Evolutionary conservation across 768 basidiomycete species (phyloP).

Genomic region (Boletellus ananas): DNA sequence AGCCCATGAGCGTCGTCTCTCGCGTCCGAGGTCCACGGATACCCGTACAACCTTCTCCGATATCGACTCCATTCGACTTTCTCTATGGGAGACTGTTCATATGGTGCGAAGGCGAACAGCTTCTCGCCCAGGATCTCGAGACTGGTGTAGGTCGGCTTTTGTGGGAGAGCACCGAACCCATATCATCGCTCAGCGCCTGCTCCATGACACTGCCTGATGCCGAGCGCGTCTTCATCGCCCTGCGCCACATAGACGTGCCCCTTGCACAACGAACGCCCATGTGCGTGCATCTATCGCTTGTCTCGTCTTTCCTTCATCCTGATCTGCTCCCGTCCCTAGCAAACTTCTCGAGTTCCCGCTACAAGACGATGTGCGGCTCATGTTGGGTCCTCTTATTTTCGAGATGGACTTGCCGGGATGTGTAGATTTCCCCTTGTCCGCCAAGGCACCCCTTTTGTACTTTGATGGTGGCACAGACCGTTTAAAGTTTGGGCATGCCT

Average conservation of each 20-base stretch:
- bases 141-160: conserved; percentile 19
- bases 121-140: conserved; percentile 20
- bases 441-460: conserved; percentile 13
- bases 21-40: conserved; percentile 14
- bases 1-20: conserved; percentile 9
- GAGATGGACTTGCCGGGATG: conserved; percentile 18
- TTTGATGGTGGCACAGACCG: conserved; percentile 16
- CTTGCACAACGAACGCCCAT: conserved; percentile 17
- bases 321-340: conserved; percentile 5
- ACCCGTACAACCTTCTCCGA: conserved; percentile 7
- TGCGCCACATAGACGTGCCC: conserved; percentile 16
- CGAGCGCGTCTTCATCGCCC: conserved; percentile 18
- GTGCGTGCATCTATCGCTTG: conserved; percentile 6
- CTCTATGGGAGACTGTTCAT: conserved; percentile 23
- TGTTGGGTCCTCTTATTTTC: conserved; percentile 10
- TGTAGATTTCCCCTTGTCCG: conserved; percentile 15
- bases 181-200: conserved; percentile 20
- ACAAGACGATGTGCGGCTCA: conserved; percentile 8
- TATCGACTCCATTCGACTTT: conserved; percentile 19
- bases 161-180: conserved; percentile 9
- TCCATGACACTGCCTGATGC: conserved; percentile 16
- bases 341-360: conserved; percentile 23
- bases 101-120: conserved; percentile 19
- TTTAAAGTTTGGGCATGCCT: conserved; percentile 4
- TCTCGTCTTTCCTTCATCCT: conserved; percentile 1